Conservation (phyloP, 2,329 filamentous ascomycete species). For the Pezicula radicicola region DNA sequence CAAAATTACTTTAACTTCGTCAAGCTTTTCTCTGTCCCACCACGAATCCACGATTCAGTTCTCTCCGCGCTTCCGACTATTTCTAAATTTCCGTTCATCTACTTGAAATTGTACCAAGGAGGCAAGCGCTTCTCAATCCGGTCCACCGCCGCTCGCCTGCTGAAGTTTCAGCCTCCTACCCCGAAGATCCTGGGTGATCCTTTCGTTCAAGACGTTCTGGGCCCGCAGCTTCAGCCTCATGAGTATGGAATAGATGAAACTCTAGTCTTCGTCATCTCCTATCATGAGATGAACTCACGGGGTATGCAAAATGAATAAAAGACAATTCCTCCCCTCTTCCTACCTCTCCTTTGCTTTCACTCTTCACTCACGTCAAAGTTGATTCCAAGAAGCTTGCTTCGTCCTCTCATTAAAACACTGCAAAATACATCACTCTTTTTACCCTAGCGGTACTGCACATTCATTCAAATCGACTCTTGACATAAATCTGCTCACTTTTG, state of each 20-base stretch:
- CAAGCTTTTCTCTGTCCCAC: no score
- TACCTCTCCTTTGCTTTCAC: not conserved
- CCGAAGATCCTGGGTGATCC: not conserved
- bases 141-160: not conserved
- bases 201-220: not conserved
- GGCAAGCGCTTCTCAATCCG: not conserved
- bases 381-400: not conserved
- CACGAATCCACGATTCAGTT: not conserved
- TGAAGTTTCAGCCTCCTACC: not conserved
- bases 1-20: no score
- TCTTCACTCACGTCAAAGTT: not conserved
- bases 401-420: not conserved
- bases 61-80: not conserved
- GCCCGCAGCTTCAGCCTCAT: not conserved
- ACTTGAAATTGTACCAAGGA: not conserved
- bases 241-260: not conserved
- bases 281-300: not conserved
- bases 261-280: not conserved
- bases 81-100: not conserved
- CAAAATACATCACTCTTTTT: no score
- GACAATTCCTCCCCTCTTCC: constrained; percentile 3
- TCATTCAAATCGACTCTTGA: constrained; percentile 18
- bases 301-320: not conserved
- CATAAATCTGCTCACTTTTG: not conserved
- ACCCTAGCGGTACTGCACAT: not conserved